phyloP scores from a whole-genome alignment of 1,139 yeast species.

The Hyphopichia wangnamkhiaoensis region DNA sequence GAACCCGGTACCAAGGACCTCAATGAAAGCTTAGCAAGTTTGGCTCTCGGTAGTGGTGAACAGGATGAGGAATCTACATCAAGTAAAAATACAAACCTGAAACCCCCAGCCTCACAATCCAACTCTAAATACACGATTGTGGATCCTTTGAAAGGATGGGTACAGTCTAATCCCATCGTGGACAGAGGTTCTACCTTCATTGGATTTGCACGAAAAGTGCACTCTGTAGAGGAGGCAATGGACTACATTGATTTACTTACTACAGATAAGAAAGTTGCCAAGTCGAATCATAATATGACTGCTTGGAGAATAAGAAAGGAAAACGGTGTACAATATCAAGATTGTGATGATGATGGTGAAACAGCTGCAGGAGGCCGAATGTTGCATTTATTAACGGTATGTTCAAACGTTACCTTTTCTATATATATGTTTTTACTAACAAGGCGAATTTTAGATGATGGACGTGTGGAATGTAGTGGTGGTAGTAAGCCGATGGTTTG shows the following conservation, averaged over 20 bases:
- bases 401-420: constrained; percentile 17
- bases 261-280: constrained; percentile 64
- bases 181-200: constrained; percentile 88
- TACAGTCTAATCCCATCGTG: constrained; percentile 67
- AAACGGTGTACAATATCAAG: constrained; percentile 63
- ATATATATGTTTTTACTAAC: constrained; percentile 24
- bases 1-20: no score
- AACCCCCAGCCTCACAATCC: constrained; percentile 1
- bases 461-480: constrained; percentile 86
- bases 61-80: constrained; percentile 1
- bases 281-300: constrained; percentile 78
- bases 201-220: constrained; percentile 67
- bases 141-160: constrained; percentile 70
- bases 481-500: constrained; percentile 90
- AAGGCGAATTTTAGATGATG: constrained; percentile 55
- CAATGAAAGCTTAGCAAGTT: no score
- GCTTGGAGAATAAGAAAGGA: constrained; percentile 74
- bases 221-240: constrained; percentile 65
- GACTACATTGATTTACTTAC: constrained; percentile 51
- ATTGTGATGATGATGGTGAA: constrained; percentile 97
- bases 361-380: constrained; percentile 93
- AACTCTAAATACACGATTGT: constrained; percentile 2
- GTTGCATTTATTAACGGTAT: constrained; percentile 70
- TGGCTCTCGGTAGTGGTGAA: neutral
- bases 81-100: no score